Evolutionary conservation across 108 stramenopile species (phyloP), one percentile per base, ranked within the genome.

Genomic region (Cyclotella baltica): DNA sequence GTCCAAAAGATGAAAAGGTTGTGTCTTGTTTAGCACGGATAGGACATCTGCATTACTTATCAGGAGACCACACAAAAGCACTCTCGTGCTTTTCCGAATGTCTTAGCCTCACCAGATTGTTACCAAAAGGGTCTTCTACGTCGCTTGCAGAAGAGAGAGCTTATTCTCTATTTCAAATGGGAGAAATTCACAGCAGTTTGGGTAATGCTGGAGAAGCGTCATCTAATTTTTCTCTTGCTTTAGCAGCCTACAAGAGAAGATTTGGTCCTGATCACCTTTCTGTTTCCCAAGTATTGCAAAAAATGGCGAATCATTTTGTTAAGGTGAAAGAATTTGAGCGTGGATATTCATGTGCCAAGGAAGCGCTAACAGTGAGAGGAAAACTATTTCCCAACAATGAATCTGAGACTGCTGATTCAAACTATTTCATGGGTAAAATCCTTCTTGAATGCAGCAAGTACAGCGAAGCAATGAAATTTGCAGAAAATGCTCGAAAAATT

Each of bases 171-270:
- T 56, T 27, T 29, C 56, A 67, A 34, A 64, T 81, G 51, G 83
- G 69, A 37, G 52, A 61, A 20, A 65, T 75, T 29, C 76, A 80
- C 40, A 73, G 72, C 22, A 61, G 53, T 11, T 22, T 77, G 18
- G 75, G 70, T 16, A 70, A 80, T 58, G 43, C 58, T 15, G 38
- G 62, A 27, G 76, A 84, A 27, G 63, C 86, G 29, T 48, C 80
- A 19, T 73, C 70, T n/a, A 46, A 63, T 40, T 75, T 80, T 70
- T 37, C 69, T 27, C 53, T 71, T 10, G 85, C 85, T 36, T 58
- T 86, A 18, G 43, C 77, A 25, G 79, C 77, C 8, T 86, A 86
- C 52, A 75, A 79, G 62, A 77, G 80, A 59, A 55, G 69, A n/a
- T 64, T 70, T 66, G 85, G 85, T 35, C n/a, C 56, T n/a, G 63